Evolutionary conservation across 2,329 filamentous ascomycete genomes (phyloP), one percentile per base, ranked within the genome.

Genomic region (Cordyceps cicadae): DNA sequence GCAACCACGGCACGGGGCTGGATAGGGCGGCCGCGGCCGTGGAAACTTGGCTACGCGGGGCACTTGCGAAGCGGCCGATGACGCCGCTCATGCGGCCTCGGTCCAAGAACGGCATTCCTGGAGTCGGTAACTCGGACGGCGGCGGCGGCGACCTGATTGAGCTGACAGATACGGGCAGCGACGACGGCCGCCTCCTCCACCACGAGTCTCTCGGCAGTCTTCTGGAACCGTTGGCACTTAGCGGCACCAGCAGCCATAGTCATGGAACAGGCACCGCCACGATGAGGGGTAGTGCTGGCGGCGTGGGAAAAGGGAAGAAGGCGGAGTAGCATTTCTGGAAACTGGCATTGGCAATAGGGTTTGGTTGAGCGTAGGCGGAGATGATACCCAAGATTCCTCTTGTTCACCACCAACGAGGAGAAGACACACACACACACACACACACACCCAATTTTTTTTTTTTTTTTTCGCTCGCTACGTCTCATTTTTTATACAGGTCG

Each of bases 11-110:
- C 15, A 79, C 74, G 3, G 78, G 81, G 1, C 77, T 97, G 3
- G 92, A 96, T 68, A 89, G 92, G 64, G 87, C 96, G 11, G 92
- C 92, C 1, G 88, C 90, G 6, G 88, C 89, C 2, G 87, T 97
- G 34, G 94, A 97, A 74, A 88, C 87, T 1, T 99, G 94, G 92
- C 79, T 97, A 62, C 82, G 92, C 63, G 90, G 91, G 64, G 86
- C 96, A 43, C 90, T 91, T 62, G 78, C 81, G 6, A 87, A 87
- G 68, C 79, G 82, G 5, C 79, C 81, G 1, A 73, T 74, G 21
- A 82, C 81, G n/a, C 81, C 81, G 1, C 72, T 76, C 29, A 63
- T 77, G n/a, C 75, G 76, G 21, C 68, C 72, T 62, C 68, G 71
- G 66, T 66, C 69, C 9, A 67, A 65, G 11, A 61, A 61, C n/a